phyloP scores from a whole-genome alignment of 805 yeast species.

The Candida glaebosa region DNA sequence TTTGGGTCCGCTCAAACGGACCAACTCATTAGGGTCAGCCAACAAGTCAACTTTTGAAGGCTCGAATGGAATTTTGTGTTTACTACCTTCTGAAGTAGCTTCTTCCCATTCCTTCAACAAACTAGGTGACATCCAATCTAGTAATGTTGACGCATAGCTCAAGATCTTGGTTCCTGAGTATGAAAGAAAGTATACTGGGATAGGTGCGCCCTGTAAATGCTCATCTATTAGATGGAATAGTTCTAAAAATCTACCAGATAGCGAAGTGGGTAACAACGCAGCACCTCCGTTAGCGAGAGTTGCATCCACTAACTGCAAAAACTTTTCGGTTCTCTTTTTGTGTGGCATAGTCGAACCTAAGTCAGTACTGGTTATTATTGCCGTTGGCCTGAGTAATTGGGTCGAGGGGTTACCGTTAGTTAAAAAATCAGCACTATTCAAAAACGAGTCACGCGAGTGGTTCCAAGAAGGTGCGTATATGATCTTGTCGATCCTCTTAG shows the following conservation, averaged over 20 bases:
- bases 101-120: constrained; percentile 82
- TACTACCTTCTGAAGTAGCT: constrained; percentile 15
- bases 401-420: constrained; percentile 59
- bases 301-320: constrained; percentile 59
- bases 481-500: constrained; percentile 72
- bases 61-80: constrained; percentile 59
- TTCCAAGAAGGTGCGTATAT: constrained; percentile 93
- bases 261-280: constrained; percentile 75
- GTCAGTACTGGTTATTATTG: constrained; percentile 70
- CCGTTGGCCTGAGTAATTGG: constrained; percentile 71
- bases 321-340: constrained; percentile 58
- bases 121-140: constrained; percentile 95
- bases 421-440: constrained; percentile 45
- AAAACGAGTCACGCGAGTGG: constrained; percentile 82
- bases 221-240: constrained; percentile 70
- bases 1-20: constrained; percentile 61
- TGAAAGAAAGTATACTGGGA: constrained; percentile 75
- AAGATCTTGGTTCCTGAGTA: constrained; percentile 75
- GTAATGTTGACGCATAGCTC: constrained; percentile 79
- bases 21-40: constrained; percentile 53
- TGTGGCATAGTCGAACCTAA: constrained; percentile 64
- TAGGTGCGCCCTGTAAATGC: constrained; percentile 52
- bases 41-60: constrained; percentile 56
- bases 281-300: constrained; percentile 75
- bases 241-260: constrained; percentile 80